Conservation (phyloP, 202 grass and related monocot species). For the Cymbopogon flexuosus region DNA sequence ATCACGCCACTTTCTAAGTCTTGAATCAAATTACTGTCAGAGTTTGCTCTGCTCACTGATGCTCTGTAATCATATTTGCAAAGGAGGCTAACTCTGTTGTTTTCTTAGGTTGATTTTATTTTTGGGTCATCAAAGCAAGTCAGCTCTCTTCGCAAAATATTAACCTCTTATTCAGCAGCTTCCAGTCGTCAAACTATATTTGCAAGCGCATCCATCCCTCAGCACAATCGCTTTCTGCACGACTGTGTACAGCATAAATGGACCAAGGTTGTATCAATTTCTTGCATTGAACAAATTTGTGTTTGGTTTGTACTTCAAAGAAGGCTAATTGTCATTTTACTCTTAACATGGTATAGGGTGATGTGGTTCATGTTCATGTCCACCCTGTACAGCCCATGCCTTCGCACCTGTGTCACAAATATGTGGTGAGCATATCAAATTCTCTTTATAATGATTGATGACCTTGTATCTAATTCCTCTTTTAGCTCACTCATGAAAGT, state of each 20-base stretch:
- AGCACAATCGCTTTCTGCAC: conserved; percentile 74
- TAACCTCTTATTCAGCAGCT: conserved; percentile 67
- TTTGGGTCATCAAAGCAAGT: conserved; percentile 84
- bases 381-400: too few relatives aligned
- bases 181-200: conserved; percentile 67
- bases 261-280: conserved; percentile 68
- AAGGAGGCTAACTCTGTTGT: neutral
- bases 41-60: neutral
- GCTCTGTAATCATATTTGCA: neutral
- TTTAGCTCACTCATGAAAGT: too few relatives aligned
- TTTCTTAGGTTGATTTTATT: conserved; percentile 80
- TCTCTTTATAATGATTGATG: too few relatives aligned
- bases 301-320: conserved; percentile 6
- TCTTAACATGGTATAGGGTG: too few relatives aligned
- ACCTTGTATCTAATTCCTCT: too few relatives aligned
- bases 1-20: neutral
- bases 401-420: too few relatives aligned
- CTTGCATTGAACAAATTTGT: conserved; percentile 3
- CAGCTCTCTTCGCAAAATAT: conserved; percentile 67
- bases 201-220: conserved; percentile 79
- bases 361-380: too few relatives aligned
- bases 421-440: too few relatives aligned
- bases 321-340: neutral
- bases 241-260: conserved; percentile 86
- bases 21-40: neutral